Base-by-base conservation (phyloP, 345 rosid genomes). In the Cochlearia excelsa region DNA sequence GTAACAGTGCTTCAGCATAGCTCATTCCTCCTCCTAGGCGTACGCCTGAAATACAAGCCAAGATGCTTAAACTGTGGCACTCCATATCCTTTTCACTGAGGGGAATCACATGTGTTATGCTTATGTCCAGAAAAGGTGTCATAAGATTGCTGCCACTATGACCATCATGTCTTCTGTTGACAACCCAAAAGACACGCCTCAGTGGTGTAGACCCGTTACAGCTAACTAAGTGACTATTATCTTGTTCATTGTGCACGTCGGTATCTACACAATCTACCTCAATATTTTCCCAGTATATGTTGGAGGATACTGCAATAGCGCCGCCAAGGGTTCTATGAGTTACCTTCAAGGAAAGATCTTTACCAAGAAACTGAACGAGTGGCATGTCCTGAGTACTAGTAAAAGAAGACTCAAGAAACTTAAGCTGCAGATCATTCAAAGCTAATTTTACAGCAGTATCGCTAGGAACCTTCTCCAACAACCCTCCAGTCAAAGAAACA, bases 11-110 rank as follows among this genome's bases (percentile, higher is more conserved):
- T 80, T 93, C 99, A 3, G 92, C 75, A 74, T 89, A 89, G 76
- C 76, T 82, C 97, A 93, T 87, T 70, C 99, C 99, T 70, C 99
- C 99, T 41, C 97, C 95, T 61, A 93, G 83, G 50, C 88, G 87
- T 63, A 93, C 77, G 63, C 96, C 96, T 64, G 94, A 89, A 67
- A 93, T 66, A 58, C 87, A 76, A 67, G 94, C 97, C 65, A 78
- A 66, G n/a, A 89, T 67, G 46, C 82, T 81, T 68, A 93, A 76
- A 74, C 96, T 87, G 68, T 78, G 95, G 74, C 97, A 84, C 69
- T 85, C 99, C 67, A 71, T 74, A 69, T 93, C 99, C 74, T 51
- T 66, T 75, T 85, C 97, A 57, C 81, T 78, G 35, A 93, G 81
- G 63, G 99, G 99, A 69, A 89, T 82, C 64, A 93, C 89, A 69